Evolutionary conservation across 345 rosid genomes (phyloP).

Genomic region (Anacardium occidentale): DNA sequence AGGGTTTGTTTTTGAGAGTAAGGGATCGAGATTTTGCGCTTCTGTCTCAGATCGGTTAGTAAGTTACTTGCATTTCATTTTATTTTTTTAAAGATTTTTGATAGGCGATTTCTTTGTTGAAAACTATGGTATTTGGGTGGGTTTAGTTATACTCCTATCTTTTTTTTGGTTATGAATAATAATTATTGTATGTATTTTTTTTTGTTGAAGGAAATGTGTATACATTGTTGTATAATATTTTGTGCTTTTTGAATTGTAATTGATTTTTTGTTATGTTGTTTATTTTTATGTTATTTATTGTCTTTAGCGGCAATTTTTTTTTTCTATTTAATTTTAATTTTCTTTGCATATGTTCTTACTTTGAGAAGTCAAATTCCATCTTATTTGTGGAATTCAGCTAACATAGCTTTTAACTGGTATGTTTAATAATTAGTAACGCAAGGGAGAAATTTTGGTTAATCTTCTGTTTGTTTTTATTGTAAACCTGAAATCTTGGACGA

Average conservation of each 20-base stretch:
- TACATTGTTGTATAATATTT: neutral
- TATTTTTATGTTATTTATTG: neutral
- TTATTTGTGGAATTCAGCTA: neutral
- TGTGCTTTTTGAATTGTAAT: neutral
- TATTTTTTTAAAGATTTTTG: neutral
- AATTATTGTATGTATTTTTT: neutral
- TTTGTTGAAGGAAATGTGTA: neutral
- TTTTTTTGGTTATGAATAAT: neutral
- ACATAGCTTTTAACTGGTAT: neutral
- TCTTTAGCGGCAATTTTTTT: neutral
- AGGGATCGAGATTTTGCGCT: slow-evolving; percentile 23
- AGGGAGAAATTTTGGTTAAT: neutral
- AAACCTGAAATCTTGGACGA: neutral
- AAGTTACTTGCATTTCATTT: slow-evolving; percentile 6
- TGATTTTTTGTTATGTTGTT: neutral
- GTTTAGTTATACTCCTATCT: neutral
- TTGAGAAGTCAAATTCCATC: neutral
- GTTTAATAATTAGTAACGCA: neutral
- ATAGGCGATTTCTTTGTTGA: neutral
- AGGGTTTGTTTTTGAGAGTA: neutral
- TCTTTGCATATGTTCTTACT: too few relatives aligned
- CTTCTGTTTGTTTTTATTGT: neutral
- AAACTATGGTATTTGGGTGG: neutral
- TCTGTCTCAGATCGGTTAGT: slow-evolving; percentile 38
- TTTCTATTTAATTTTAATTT: neutral